Base-by-base conservation (phyloP, 768 basidiomycete species). In the Hypholoma fasciculare region DNA sequence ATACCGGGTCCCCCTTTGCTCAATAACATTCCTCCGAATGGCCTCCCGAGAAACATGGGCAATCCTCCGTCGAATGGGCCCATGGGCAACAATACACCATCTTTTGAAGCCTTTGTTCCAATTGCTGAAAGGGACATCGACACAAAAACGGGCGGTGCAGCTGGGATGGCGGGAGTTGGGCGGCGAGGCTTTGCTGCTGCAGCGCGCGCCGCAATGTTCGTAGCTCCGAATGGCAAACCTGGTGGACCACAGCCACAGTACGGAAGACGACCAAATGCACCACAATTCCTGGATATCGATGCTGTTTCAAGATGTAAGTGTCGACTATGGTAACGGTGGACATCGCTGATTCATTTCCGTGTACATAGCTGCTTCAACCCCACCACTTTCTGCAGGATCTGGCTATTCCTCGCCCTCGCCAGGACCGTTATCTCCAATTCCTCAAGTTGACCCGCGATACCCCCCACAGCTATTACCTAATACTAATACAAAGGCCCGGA, bases 101-200 rank as follows among this genome's bases (percentile, higher is more conserved):
- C 38, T 30, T 38, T 20, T 12, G 52, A 64, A 40, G 61, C 64
- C 2, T 69, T 67, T 51, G 63, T 68, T 2, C 71, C 69, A 46
- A 70, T 64, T n/a, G 58, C 61, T 39, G 68, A 71, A 60, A 70
- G 67, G 7, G 79, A 82, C 36, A 77, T 87, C 8, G 83, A 90
- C 66, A 92, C 90, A n/a, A 85, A 87, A 68, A 79, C 67, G 2
- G 90, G 90, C 3, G 90, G 90, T 7, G 85, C 79, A 53, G 90
- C 90, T 8, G 90, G 90, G 0, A 95, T 96, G 94, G 94, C 94
- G 0, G 94, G 94, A 8, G 92, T 96, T 7, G 94, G 94, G 7
- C 77, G 94, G 59, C 76, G 93, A 63, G 94, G 91, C 0, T 94
- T 94, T 58, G 87, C 86, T 0, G 90, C 92, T 16, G 90, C 84